Conservation (phyloP, 78 protist genomes). For the Polysphondylium violaceum region DNA sequence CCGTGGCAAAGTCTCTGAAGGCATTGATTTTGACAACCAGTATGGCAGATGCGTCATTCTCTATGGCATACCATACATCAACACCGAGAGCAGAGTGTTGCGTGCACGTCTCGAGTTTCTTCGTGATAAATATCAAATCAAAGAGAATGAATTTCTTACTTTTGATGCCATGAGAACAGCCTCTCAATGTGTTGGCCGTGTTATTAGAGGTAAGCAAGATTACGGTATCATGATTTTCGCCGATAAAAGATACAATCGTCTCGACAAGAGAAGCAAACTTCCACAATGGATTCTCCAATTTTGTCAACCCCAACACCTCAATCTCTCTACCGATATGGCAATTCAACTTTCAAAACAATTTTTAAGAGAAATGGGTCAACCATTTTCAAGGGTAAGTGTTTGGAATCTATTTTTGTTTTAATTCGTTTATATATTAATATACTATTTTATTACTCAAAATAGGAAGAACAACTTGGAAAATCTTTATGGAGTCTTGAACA, state of each 20-base stretch:
- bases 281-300: constrained; percentile 83
- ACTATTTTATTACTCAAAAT: background rate
- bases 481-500: constrained; percentile 66
- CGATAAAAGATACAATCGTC: constrained; percentile 87
- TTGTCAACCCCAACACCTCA: constrained; percentile 49
- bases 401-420: background rate
- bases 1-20: constrained; percentile 98
- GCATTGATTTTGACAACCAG: constrained; percentile 97
- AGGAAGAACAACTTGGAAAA: constrained; percentile 79
- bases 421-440: background rate
- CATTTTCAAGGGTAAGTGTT: constrained; percentile 63
- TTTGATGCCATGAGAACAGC: constrained; percentile 99
- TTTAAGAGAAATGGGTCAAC: constrained; percentile 80
- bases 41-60: constrained; percentile 96
- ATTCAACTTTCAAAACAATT: constrained; percentile 39
- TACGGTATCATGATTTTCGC: constrained; percentile 99
- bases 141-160: constrained; percentile 92
- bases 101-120: constrained; percentile 78
- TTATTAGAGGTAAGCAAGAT: constrained; percentile 97
- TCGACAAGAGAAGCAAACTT: constrained; percentile 79
- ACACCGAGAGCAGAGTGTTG: constrained; percentile 86
- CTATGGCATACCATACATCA: constrained; percentile 96
- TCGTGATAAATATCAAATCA: constrained; percentile 79
- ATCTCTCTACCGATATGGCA: constrained; percentile 84
- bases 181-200: constrained; percentile 98